Evolutionary conservation across 2,329 filamentous ascomycete species (phyloP).

Genomic region (Xylariaceae sp.): DNA sequence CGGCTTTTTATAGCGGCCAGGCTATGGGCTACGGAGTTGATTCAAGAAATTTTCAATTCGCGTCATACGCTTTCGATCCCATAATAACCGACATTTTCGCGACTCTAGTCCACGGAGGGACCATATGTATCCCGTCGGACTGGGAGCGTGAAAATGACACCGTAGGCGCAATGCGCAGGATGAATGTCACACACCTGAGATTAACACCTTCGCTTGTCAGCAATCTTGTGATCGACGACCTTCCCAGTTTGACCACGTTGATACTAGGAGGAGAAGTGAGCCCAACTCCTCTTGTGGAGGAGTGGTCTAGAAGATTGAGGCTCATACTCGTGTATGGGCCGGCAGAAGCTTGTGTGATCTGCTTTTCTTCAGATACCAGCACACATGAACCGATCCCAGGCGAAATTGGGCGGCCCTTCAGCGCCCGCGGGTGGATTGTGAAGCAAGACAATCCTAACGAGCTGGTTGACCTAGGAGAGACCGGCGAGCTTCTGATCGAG

Average conservation of each 20-base stretch:
- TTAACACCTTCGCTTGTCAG: conserved; percentile 5
- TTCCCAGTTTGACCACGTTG: too few species aligned
- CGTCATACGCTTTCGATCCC: conserved; percentile 42
- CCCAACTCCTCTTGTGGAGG: too few species aligned
- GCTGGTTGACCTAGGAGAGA: conserved; percentile 10
- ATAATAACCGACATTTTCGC: conserved; percentile 41
- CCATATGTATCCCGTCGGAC: conserved; percentile 41
- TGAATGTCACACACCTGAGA: conserved; percentile 14
- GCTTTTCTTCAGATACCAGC: too few species aligned
- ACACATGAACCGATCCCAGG: background rate
- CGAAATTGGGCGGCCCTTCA: conserved; percentile 5
- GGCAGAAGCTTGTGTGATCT: too few species aligned
- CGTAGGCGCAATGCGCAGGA: conserved; percentile 22
- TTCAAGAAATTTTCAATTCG: conserved; percentile 26
- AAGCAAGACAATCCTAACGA: conserved; percentile 5
- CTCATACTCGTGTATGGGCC: too few species aligned
- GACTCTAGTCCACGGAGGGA: conserved; percentile 31
- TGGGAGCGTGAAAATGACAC: conserved; percentile 39
- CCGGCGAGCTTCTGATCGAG: conserved; percentile 14
- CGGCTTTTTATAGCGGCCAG: conserved; percentile 16
- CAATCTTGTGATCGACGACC: too few species aligned
- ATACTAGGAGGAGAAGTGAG: too few species aligned
- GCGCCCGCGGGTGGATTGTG: conserved; percentile 7
- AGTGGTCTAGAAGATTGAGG: too few species aligned
- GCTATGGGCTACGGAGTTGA: conserved; percentile 8